Conservation (phyloP, 306 rosid species). For the Carpinus fangiana region DNA sequence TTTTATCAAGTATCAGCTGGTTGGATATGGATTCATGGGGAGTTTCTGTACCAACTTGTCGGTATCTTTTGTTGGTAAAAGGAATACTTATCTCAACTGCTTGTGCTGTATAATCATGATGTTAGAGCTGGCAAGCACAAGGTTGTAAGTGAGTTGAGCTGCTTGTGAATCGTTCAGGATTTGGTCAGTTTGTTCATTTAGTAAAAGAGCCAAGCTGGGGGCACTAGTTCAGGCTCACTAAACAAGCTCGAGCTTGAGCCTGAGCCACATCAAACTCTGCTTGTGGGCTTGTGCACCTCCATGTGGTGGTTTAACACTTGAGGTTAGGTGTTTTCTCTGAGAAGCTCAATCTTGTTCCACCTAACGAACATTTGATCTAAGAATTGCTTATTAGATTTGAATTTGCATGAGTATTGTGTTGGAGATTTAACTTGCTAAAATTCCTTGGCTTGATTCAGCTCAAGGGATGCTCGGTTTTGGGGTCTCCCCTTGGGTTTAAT, state of each 20-base stretch:
- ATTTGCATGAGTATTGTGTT: too few relatives aligned
- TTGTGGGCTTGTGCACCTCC: too few relatives aligned
- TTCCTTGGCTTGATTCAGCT: background rate
- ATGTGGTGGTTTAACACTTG: too few relatives aligned
- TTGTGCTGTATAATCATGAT: background rate
- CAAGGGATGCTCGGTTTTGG: background rate
- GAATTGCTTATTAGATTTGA: too few relatives aligned
- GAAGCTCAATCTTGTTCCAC: too few relatives aligned
- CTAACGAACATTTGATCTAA: too few relatives aligned
- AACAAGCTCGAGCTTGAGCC: background rate
- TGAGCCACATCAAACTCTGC: background rate
- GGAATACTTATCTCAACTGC: background rate
- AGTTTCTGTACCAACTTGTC: background rate
- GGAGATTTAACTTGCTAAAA: background rate
- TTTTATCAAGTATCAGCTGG: background rate
- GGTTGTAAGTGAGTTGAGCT: background rate
- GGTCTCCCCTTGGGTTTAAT: too few relatives aligned
- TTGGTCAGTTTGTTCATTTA: background rate
- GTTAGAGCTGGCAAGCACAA: background rate
- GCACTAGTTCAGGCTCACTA: background rate
- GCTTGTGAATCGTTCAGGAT: background rate
- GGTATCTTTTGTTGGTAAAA: slow-evolving; percentile 6
- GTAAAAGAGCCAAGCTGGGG: background rate
- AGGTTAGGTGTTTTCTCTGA: too few relatives aligned
- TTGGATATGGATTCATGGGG: background rate